phyloP scores from a whole-genome alignment of 1,284 basidiomycete species.

The Tilletia indica region DNA sequence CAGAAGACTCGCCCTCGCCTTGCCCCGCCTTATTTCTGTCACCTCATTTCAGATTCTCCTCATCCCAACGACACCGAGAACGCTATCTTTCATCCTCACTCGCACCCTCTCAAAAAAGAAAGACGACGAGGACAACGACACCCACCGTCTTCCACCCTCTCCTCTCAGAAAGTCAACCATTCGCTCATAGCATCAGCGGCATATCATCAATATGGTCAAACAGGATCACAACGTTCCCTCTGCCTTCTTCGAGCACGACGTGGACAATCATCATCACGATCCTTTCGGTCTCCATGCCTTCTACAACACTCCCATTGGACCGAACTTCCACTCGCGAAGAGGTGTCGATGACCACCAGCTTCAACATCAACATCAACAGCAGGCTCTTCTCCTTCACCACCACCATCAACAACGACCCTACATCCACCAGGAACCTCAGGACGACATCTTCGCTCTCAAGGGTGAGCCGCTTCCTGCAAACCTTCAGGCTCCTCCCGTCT shows the following conservation, averaged over 20 bases:
- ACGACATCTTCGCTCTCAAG: slow-evolving; percentile 30
- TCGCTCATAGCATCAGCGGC: too few species aligned
- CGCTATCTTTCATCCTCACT: too few species aligned
- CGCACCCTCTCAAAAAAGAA: too few species aligned
- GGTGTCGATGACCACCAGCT: not conserved
- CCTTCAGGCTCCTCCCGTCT: not conserved
- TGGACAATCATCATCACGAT: not conserved
- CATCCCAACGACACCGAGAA: too few species aligned
- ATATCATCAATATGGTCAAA: not conserved
- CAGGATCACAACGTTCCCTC: slow-evolving; percentile 8
- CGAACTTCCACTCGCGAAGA: slow-evolving; percentile 6
- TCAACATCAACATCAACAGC: not conserved
- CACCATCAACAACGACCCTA: not conserved
- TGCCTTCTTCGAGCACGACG: slow-evolving; percentile 13
- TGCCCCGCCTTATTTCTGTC: too few species aligned
- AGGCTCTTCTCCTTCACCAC: too few species aligned
- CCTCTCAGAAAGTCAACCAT: not conserved
- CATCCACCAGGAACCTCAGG: slow-evolving; percentile 16
- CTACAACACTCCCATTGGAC: not conserved
- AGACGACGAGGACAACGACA: too few species aligned
- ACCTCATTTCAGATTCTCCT: too few species aligned
- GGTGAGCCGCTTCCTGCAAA: slow-evolving; percentile 9
- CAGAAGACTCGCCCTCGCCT: too few species aligned
- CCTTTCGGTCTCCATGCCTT: slow-evolving; percentile 12
- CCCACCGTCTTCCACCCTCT: not conserved